Evolutionary conservation across 2,329 filamentous ascomycete species (phyloP).

Genomic region (Pyrenophora graminea): DNA sequence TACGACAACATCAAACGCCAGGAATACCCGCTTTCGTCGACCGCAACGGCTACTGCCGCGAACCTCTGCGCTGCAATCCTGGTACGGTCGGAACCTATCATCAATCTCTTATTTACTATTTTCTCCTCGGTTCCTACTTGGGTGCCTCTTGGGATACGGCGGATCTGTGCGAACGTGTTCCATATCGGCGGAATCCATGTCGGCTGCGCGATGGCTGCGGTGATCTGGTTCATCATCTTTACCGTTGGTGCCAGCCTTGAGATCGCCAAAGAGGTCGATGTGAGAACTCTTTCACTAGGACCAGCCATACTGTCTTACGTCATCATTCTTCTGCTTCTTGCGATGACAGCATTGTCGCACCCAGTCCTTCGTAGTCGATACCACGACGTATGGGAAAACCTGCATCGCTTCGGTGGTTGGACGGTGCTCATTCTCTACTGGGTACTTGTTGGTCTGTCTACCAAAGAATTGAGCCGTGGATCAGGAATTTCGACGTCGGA

Average conservation of each 20-base stretch:
- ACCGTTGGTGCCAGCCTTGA: slow-evolving; percentile 44
- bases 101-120: slow-evolving; percentile 43
- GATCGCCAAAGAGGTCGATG: slow-evolving; percentile 27
- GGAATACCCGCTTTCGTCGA: slow-evolving; percentile 29
- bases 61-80: slow-evolving; percentile 43
- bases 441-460: slow-evolving; percentile 35
- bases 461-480: slow-evolving; percentile 27
- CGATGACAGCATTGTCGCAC: slow-evolving; percentile 38
- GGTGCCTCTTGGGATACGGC: slow-evolving; percentile 38
- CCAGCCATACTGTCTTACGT: slow-evolving; percentile 38
- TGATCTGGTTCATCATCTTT: slow-evolving; percentile 53
- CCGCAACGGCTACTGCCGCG: slow-evolving; percentile 45
- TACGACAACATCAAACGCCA: slow-evolving; percentile 25
- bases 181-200: slow-evolving; percentile 47
- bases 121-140: slow-evolving; percentile 42
- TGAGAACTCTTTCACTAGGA: slow-evolving; percentile 25
- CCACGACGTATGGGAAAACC: slow-evolving; percentile 44
- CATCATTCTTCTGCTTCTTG: slow-evolving; percentile 33
- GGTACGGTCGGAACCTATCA: slow-evolving; percentile 44
- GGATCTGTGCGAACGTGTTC: slow-evolving; percentile 41
- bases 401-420: slow-evolving; percentile 47
- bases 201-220: slow-evolving; percentile 41
- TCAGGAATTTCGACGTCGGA: slow-evolving; percentile 16
- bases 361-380: slow-evolving; percentile 36
- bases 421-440: slow-evolving; percentile 43